phyloP scores from a whole-genome alignment of 1,284 basidiomycete species.

The Cutaneotrichosporon sp. region DNA sequence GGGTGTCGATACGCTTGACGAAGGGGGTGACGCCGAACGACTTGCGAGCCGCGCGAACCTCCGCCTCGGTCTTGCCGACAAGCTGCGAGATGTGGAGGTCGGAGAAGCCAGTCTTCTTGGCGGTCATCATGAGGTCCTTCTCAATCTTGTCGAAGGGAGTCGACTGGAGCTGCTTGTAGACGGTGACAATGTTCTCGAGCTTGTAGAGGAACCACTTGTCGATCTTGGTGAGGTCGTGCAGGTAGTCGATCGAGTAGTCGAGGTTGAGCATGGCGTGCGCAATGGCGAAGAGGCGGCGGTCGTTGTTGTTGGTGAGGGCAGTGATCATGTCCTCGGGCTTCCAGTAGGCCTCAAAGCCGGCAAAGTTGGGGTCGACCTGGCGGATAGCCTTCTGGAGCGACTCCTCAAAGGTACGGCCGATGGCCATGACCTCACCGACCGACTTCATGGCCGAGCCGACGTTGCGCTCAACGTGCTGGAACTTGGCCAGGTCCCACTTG shows the following conservation, averaged over 20 bases:
- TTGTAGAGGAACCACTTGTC: slow-evolving; percentile 99
- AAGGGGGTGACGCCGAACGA: slow-evolving; percentile 87
- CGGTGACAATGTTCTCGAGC: slow-evolving; percentile 79
- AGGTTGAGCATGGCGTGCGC: slow-evolving; percentile 89
- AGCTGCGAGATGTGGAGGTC: slow-evolving; percentile 89
- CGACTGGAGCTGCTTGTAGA: slow-evolving; percentile 71
- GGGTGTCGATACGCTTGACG: slow-evolving; percentile 99
- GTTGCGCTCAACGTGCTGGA: slow-evolving; percentile 91
- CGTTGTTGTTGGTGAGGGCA: slow-evolving; percentile 63
- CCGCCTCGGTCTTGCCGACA: slow-evolving; percentile 67
- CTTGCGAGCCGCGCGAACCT: slow-evolving; percentile 84
- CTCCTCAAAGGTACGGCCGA: slow-evolving; percentile 98
- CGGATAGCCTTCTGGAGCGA: slow-evolving; percentile 98
- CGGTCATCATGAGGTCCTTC: slow-evolving; percentile 70
- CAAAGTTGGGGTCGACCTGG: slow-evolving; percentile 86
- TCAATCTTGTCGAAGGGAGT: slow-evolving; percentile 66
- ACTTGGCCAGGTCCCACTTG: slow-evolving; percentile 99
- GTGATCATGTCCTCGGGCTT: slow-evolving; percentile 80
- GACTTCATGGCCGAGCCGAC: slow-evolving; percentile 99
- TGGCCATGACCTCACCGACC: slow-evolving; percentile 99
- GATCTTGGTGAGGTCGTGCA: slow-evolving; percentile 96
- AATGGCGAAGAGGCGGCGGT: slow-evolving; percentile 96
- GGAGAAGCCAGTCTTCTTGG: slow-evolving; percentile 93
- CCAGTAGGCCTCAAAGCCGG: slow-evolving; percentile 63
- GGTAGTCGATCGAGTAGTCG: slow-evolving; percentile 82